phyloP scores from a whole-genome alignment of 139 green algal genomes.

The Chlorella sp. region DNA sequence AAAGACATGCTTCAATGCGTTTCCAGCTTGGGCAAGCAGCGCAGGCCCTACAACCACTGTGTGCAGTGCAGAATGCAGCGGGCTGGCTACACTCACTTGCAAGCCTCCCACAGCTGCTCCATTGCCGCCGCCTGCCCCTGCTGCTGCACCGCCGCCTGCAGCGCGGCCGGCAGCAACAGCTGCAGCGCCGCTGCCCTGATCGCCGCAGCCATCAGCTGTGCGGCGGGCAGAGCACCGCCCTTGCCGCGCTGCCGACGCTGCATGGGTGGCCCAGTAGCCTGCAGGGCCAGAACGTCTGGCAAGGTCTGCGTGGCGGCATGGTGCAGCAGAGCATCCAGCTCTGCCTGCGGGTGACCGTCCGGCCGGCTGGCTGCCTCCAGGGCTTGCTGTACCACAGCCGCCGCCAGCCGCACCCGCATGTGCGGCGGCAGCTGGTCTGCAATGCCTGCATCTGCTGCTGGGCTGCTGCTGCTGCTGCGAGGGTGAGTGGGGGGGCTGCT shows the following conservation, averaged over 20 bases:
- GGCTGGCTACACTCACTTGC: conserved; percentile 3
- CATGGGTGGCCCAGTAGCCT: not conserved
- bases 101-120: conserved; percentile 1
- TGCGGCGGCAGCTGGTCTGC: not conserved
- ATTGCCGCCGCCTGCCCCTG: not conserved
- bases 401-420: not conserved
- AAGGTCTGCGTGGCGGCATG: not conserved
- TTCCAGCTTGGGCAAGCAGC: not conserved
- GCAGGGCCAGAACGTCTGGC: not conserved
- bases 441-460: not conserved
- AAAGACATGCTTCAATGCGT: no score
- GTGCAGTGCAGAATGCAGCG: not conserved
- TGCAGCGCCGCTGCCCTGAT: not conserved
- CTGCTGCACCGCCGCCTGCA: conserved; percentile 9
- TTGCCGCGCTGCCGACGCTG: not conserved
- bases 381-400: conserved; percentile 7
- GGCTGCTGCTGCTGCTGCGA: not conserved
- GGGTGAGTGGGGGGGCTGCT: not conserved
- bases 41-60: not conserved
- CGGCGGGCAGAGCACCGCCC: not conserved
- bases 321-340: not conserved
- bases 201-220: not conserved
- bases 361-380: not conserved
- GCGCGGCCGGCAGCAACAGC: conserved; percentile 9
- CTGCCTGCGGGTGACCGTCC: not conserved